Conservation (phyloP, 2,329 filamentous ascomycete species). For the Didymella lethalis region DNA sequence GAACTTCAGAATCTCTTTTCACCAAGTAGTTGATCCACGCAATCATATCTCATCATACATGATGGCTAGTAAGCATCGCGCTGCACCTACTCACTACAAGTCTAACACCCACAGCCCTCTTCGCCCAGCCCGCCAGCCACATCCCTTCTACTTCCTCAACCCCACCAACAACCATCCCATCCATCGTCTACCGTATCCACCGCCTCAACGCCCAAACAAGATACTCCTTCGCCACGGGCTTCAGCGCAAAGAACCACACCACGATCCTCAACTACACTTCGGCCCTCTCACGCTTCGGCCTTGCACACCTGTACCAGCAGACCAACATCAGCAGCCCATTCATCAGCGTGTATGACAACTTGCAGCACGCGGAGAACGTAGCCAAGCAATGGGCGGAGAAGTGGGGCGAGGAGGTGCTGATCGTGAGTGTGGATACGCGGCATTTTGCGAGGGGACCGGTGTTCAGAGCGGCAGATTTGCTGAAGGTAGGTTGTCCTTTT, state of each 20-base stretch:
- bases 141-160: slow-evolving; percentile 11
- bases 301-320: slow-evolving; percentile 42
- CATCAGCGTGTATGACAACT: slow-evolving; percentile 44
- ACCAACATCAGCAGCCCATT: slow-evolving; percentile 48
- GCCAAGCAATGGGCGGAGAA: slow-evolving; percentile 32
- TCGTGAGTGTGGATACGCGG: slow-evolving; percentile 44
- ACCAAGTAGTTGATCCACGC: not conserved
- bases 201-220: slow-evolving; percentile 39
- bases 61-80: slow-evolving; percentile 26
- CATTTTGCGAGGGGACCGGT: slow-evolving; percentile 44
- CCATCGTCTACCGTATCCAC: slow-evolving; percentile 45
- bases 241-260: slow-evolving; percentile 47
- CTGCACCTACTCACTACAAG: not conserved
- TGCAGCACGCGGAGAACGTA: slow-evolving; percentile 39
- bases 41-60: not conserved
- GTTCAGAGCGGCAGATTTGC: slow-evolving; percentile 42
- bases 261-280: slow-evolving; percentile 42
- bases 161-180: slow-evolving; percentile 35
- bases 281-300: slow-evolving; percentile 36
- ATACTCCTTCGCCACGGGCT: slow-evolving; percentile 43
- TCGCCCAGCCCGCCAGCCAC: slow-evolving; percentile 11
- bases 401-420: slow-evolving; percentile 33
- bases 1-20: not conserved
- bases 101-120: slow-evolving; percentile 22
- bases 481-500: slow-evolving; percentile 21